These are phyloP conservation scores for Ganoderma sinense DNA, from an alignment of 1,284 basidiomycete genomes.

Conservation along the genomic window DNA sequence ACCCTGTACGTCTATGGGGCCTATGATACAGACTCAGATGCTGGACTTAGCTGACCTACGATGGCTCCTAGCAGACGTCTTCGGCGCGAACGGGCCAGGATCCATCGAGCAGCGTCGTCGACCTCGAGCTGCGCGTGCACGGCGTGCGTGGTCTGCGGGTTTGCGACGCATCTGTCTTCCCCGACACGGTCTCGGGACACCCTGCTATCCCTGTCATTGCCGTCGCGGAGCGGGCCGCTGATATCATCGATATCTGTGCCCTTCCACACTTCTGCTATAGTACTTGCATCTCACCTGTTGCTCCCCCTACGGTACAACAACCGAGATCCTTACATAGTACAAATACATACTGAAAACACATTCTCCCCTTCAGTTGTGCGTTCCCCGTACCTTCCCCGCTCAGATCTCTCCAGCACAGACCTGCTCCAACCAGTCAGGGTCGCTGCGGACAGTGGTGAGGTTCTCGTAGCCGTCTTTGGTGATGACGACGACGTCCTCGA, in stretches of 20 bases:
- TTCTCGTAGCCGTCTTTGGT: slow-evolving; percentile 75
- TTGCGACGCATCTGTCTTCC: neutral
- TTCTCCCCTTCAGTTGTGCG: neutral
- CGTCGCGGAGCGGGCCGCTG: neutral
- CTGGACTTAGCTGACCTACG: neutral
- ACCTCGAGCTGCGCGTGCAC: neutral
- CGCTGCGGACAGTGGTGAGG: slow-evolving; percentile 82
- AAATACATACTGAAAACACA: neutral
- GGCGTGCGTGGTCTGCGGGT: neutral
- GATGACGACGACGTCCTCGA: slow-evolving; percentile 89
- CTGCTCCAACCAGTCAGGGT: slow-evolving; percentile 79
- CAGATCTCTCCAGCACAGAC: slow-evolving; percentile 72
- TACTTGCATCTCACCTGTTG: neutral
- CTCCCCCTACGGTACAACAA: neutral
- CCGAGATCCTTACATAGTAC: neutral
- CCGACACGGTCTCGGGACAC: neutral
- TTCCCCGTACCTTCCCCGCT: neutral
- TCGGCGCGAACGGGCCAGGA: neutral
- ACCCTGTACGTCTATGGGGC: neutral
- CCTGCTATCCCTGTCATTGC: neutral
- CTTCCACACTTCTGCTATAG: neutral
- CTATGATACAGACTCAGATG: neutral
- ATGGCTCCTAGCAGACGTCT: neutral
- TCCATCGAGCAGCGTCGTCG: neutral
- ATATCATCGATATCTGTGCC: no score